Percentiles rank a stretch among this genome's conserved stretches.
Evolutionary conservation across 495 filamentous ascomycete genomes (phyloP).

Genomic region (Penicillium odoratum): DNA sequence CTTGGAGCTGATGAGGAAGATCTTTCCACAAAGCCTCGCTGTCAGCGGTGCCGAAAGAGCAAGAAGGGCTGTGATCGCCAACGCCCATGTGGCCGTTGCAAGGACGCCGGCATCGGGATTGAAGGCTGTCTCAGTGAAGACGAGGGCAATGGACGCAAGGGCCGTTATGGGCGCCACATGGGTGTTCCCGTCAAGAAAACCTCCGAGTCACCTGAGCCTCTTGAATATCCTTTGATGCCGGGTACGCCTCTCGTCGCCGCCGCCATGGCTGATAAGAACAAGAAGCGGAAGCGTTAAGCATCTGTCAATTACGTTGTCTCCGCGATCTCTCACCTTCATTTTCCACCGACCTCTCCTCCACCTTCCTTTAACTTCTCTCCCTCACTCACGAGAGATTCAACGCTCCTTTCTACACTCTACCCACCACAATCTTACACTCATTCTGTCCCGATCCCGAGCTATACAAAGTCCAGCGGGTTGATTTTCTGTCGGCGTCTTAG

Average conservation of each 20-base stretch:
- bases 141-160: constrained; percentile 92
- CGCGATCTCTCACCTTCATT: neutral
- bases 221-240: constrained; percentile 35
- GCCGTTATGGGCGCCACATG: constrained; percentile 95
- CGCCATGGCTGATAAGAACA: constrained; percentile 57
- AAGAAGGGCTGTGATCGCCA: constrained; percentile 99
- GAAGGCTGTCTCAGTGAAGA: constrained; percentile 96
- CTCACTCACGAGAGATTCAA: constrained; percentile 7
- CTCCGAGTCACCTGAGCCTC: constrained; percentile 32
- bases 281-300: constrained; percentile 68
- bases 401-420: constrained; percentile 25
- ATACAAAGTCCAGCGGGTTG: constrained; percentile 33
- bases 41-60: constrained; percentile 97
- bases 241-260: constrained; percentile 35
- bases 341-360: constrained; percentile 2
- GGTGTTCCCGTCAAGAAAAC: constrained; percentile 83
- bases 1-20: constrained; percentile 85
- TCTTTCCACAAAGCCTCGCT: constrained; percentile 89
- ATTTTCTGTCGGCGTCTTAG: constrained; percentile 28
- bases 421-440: constrained; percentile 19
- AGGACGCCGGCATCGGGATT: constrained; percentile 88
- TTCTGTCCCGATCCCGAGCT: constrained; percentile 20
- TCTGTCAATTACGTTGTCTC: neutral
- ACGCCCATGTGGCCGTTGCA: constrained; percentile 90
- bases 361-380: constrained; percentile 18